Evolutionary conservation across 805 yeast genomes (phyloP), one percentile per base, ranked within the genome.

Genomic region (Teunomyces pallodes): DNA sequence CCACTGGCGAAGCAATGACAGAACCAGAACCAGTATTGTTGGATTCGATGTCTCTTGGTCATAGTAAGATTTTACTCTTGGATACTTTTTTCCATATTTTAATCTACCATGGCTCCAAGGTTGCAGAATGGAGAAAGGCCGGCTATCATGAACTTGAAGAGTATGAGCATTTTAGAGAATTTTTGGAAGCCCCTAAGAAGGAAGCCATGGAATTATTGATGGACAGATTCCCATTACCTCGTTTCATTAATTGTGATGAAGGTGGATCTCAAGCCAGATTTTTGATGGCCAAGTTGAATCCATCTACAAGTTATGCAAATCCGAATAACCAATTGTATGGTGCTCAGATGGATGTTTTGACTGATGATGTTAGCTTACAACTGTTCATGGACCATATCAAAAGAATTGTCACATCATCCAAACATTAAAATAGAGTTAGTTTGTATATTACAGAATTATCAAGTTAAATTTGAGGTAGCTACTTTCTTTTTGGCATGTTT

Each of bases 211-310:
- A 80, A 43, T 72, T 84, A 30, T 69, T 84, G 35, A 72, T 80
- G 51, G 89, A 84, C 56, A 67, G 90, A 55, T 84, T 81, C 70
- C 90, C 90, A 46, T 71, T 84, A 52, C 90, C 90, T 4, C 72
- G 90, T 57, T 84, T 83, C 55, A 82, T 84, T 46, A 88, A 84
- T 59, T 82, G 87, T 24, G 87, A 84, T 56, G 88, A 83, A 61
- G 88, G 88, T 46, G 89, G 88, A 3, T 83, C 88, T 0, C 90
- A 84, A 59, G 88, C 89, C 0, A 74, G 90, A 64, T 84, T 84
- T 61, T 69, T 84, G 47, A 80, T 81, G 75, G 84, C 88, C 2
- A 83, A 83, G 64, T 69, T 84, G 56, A 84, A 84, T 63, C 89
- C 90, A 10, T 76, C 86, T 3, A 81, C 83, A 2, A 75, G 76